A percentile compares a stretch with the other conserved stretches of the same genome.
Evolutionary conservation across 192 early-diverging fungal species (phyloP).

Genomic region (Coemansia sp.): DNA sequence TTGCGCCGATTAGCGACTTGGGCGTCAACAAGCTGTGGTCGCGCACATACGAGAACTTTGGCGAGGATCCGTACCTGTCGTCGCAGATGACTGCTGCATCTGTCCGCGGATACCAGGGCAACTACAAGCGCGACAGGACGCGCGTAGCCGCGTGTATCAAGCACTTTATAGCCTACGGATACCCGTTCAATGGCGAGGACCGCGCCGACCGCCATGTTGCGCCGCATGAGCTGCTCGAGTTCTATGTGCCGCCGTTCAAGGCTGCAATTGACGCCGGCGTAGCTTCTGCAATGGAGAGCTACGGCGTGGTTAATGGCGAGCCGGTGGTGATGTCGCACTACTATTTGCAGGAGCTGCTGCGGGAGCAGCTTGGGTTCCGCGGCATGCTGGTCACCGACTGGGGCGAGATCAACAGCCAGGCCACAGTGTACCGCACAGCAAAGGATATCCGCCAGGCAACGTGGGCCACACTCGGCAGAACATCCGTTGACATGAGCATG

Average conservation of each 20-base stretch:
- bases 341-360: constrained; percentile 57
- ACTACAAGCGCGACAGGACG: constrained; percentile 64
- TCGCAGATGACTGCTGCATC: constrained; percentile 57
- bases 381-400: constrained; percentile 66
- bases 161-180: constrained; percentile 68
- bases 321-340: constrained; percentile 58
- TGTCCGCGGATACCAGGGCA: constrained; percentile 63
- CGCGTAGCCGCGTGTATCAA: constrained; percentile 67
- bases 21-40: constrained; percentile 62
- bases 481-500: constrained; percentile 66
- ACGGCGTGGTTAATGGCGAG: constrained; percentile 63
- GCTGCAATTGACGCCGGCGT: constrained; percentile 61
- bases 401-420: constrained; percentile 60
- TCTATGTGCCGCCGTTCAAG: constrained; percentile 63
- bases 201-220: constrained; percentile 52
- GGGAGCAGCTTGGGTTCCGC: constrained; percentile 57
- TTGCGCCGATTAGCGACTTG: constrained; percentile 62
- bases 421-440: constrained; percentile 50
- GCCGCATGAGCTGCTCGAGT: constrained; percentile 60
- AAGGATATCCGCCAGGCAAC: constrained; percentile 50
- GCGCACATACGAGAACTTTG: constrained; percentile 61
- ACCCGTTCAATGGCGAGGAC: constrained; percentile 55
- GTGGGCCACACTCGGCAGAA: constrained; percentile 43
- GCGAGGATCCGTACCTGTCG: constrained; percentile 62
- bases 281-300: constrained; percentile 66